Conservation (phyloP, 164 flowering plant species). For the Cinnamomum chago region DNA sequence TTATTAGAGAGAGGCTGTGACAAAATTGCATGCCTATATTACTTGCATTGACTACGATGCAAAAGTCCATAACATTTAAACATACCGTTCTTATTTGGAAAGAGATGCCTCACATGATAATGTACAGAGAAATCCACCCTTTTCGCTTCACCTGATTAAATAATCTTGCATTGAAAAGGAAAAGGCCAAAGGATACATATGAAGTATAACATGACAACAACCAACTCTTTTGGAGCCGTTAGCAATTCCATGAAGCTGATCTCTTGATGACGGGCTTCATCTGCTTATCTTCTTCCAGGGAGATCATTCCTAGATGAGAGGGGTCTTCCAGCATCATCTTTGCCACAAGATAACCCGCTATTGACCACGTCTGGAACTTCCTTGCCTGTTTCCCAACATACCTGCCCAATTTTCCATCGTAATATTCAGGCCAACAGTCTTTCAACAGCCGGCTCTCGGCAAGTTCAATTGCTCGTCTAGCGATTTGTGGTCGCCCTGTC, state of each 20-base stretch:
- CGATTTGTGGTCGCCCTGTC: constrained; percentile 33
- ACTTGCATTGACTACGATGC: background rate
- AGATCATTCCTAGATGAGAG: constrained; percentile 34
- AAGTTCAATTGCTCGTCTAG: constrained; percentile 30
- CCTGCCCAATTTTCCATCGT: constrained; percentile 33
- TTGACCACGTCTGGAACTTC: constrained; percentile 39
- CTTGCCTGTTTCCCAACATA: constrained; percentile 38
- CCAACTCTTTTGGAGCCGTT: background rate
- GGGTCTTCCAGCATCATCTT: constrained; percentile 42
- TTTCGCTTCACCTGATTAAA: background rate
- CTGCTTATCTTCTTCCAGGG: constrained; percentile 32
- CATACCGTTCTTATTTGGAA: background rate
- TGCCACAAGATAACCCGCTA: constrained; percentile 34
- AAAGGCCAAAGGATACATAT: background rate
- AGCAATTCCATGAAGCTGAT: constrained; percentile 32
- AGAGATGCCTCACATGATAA: background rate
- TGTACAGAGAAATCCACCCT: constrained; percentile 6
- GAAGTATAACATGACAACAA: background rate
- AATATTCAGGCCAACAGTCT: constrained; percentile 37
- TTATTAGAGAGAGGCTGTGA: too few species aligned
- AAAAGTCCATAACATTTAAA: background rate
- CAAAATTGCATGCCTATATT: too few species aligned
- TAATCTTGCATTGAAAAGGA: background rate
- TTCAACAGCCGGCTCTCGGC: constrained; percentile 26
- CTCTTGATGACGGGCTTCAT: constrained; percentile 33